A percentile compares a stretch with the other conserved stretches of the same genome.
Evolutionary conservation across 495 filamentous ascomycete species (phyloP).

Genomic region (Astrocystis sublimbata): DNA sequence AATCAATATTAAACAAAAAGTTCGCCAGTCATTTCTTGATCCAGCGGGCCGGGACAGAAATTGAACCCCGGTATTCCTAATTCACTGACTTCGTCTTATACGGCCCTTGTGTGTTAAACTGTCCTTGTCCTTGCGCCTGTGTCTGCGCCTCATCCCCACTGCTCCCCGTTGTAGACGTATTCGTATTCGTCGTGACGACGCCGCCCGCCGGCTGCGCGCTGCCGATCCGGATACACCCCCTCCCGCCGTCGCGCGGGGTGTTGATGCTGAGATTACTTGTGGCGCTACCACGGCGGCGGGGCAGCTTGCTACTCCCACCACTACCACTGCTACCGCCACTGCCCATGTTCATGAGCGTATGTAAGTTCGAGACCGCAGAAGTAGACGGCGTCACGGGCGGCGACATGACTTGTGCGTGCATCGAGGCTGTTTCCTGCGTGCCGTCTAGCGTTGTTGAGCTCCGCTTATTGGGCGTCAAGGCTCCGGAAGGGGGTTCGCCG

Average conservation of each 20-base stretch:
- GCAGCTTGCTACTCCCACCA: conserved; percentile 18
- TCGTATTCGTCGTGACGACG: conserved; percentile 22
- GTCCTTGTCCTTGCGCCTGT: background rate
- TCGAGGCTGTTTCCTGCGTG: background rate
- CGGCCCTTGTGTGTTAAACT: background rate
- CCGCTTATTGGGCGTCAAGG: conserved; percentile 11
- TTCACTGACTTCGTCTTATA: background rate
- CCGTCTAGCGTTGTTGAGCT: conserved; percentile 5
- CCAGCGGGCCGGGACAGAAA: no score
- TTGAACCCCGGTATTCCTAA: no score
- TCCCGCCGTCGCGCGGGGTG: conserved; percentile 27
- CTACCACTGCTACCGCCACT: no score
- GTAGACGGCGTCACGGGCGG: conserved; percentile 25
- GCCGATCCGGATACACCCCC: conserved; percentile 40
- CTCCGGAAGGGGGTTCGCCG: conserved; percentile 17
- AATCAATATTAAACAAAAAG: no score
- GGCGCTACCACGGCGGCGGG: conserved; percentile 24
- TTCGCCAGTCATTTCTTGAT: no score
- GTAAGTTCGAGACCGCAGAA: no score
- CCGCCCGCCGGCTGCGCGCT: conserved; percentile 23
- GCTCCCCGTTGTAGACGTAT: no score
- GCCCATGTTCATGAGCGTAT: no score
- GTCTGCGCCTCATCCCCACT: conserved; percentile 25
- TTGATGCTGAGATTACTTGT: conserved; percentile 30
- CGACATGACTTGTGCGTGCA: background rate